These are phyloP conservation scores for Cylindrotheca closterium DNA, from an alignment of 108 stramenopile species.

Conservation along the genomic window DNA sequence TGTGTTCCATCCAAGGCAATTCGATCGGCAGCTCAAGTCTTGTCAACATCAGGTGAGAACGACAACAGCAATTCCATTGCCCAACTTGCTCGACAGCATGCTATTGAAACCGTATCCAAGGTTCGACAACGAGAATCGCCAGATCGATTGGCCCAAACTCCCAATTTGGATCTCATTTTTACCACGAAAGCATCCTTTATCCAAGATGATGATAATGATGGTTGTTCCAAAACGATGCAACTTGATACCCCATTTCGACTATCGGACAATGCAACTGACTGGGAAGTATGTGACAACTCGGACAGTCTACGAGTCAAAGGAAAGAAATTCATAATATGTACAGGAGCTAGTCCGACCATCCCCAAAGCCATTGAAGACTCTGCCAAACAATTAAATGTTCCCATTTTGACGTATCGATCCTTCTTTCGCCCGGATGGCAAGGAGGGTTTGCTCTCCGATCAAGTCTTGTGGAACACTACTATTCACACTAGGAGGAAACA, in stretches of 20 bases:
- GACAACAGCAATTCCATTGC: not conserved
- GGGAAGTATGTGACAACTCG: too few relatives aligned
- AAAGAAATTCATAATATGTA: constrained; percentile 41
- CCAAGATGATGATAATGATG: constrained; percentile 18
- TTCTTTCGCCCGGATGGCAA: constrained; percentile 24
- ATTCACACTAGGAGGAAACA: constrained; percentile 2
- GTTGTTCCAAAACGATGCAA: constrained; percentile 9
- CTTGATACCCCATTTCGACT: constrained; percentile 1
- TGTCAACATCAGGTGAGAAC: not conserved
- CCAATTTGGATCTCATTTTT: constrained; percentile 27
- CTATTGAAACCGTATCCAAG: constrained; percentile 6
- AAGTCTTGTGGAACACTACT: constrained; percentile 2
- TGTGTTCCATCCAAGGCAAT: constrained; percentile 55
- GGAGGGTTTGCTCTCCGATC: not conserved
- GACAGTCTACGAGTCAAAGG: not conserved
- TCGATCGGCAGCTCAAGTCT: constrained; percentile 29
- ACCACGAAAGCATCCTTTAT: constrained; percentile 2
- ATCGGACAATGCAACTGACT: not conserved
- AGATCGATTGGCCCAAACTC: constrained; percentile 5
- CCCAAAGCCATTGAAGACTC: constrained; percentile 16
- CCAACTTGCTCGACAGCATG: constrained; percentile 6
- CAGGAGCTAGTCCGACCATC: constrained; percentile 44
- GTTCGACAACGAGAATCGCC: constrained; percentile 40
- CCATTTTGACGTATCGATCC: constrained; percentile 33
- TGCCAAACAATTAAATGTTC: constrained; percentile 20